Evolutionary conservation across 2,329 filamentous ascomycete species (phyloP).

Genomic region (Alternaria burnsii): DNA sequence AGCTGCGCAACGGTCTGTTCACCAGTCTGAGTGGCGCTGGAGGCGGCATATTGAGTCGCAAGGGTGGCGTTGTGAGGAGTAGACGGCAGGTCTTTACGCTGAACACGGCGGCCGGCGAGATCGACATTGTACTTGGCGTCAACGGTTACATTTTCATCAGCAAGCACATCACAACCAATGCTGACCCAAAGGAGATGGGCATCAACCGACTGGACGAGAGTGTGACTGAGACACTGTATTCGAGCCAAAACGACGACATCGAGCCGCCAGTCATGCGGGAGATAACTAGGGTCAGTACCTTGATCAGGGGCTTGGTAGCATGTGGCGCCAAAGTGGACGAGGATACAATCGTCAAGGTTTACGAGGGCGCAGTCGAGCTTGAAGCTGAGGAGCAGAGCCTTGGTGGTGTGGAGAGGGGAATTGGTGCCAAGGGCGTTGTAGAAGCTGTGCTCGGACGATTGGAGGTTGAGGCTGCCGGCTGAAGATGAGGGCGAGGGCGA

Average conservation of each 20-base stretch:
- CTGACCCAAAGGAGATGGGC: constrained; percentile 63
- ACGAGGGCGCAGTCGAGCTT: constrained; percentile 81
- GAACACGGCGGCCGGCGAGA: constrained; percentile 66
- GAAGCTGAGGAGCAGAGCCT: constrained; percentile 68
- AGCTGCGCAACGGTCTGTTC: constrained; percentile 92
- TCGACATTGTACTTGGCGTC: constrained; percentile 90
- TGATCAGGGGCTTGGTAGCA: constrained; percentile 84
- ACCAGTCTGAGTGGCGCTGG: constrained; percentile 82
- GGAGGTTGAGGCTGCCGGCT: constrained; percentile 36
- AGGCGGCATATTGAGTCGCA: constrained; percentile 60
- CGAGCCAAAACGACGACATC: constrained; percentile 92
- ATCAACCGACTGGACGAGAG: constrained; percentile 90
- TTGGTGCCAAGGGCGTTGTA: constrained; percentile 45
- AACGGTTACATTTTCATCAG: constrained; percentile 98
- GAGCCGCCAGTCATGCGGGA: constrained; percentile 79
- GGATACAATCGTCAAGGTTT: constrained; percentile 83
- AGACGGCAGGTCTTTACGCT: constrained; percentile 87
- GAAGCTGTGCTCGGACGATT: constrained; percentile 41
- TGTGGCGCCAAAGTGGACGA: constrained; percentile 87
- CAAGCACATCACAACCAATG: constrained; percentile 74
- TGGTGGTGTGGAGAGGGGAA: constrained; percentile 54
- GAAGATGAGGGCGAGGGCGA: constrained; percentile 7
- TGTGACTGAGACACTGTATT: constrained; percentile 87
- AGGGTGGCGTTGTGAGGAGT: constrained; percentile 81
- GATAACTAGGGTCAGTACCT: constrained; percentile 83